Conservation (phyloP, 495 filamentous ascomycete genomes). For the Aspergillus biplanus region DNA sequence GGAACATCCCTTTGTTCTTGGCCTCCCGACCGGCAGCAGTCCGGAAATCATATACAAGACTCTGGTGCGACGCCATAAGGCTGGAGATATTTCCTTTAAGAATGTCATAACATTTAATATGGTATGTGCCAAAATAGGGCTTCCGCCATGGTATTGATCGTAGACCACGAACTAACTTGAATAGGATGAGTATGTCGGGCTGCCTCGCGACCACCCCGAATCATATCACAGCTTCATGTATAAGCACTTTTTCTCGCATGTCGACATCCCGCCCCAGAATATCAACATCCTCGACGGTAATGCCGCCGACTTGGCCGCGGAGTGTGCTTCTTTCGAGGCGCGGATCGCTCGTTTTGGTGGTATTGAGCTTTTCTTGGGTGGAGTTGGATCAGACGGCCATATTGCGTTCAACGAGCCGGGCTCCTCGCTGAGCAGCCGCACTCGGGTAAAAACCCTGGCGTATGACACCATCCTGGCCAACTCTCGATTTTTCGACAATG, state of each 20-base stretch:
- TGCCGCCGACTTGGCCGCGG: slow-evolving; percentile 71
- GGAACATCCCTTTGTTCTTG: slow-evolving; percentile 76
- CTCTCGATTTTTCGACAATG: slow-evolving; percentile 78
- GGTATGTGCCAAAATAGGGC: slow-evolving; percentile 50
- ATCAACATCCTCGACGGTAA: slow-evolving; percentile 89
- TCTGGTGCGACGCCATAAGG: slow-evolving; percentile 74
- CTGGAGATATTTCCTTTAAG: slow-evolving; percentile 79
- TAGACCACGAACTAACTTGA: slow-evolving; percentile 12
- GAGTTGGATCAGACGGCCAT: slow-evolving; percentile 84
- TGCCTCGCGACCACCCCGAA: slow-evolving; percentile 80
- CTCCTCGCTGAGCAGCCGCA: slow-evolving; percentile 75
- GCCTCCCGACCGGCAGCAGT: slow-evolving; percentile 81
- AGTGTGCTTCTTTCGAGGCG: slow-evolving; percentile 78
- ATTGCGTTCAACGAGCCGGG: slow-evolving; percentile 92
- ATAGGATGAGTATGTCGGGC: slow-evolving; percentile 85
- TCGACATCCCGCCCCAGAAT: slow-evolving; percentile 77
- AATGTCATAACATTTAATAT: slow-evolving; percentile 93
- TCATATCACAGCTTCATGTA: slow-evolving; percentile 92
- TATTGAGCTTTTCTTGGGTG: slow-evolving; percentile 84
- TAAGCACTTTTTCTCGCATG: slow-evolving; percentile 86
- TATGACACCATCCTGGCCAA: slow-evolving; percentile 88
- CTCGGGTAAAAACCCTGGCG: slow-evolving; percentile 82
- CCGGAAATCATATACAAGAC: slow-evolving; percentile 78
- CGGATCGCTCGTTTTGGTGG: slow-evolving; percentile 75
- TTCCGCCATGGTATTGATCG: background rate